Evolutionary conservation across 371 early-diverging fungal genomes (phyloP).

Genomic region (Paraphysoderma sedebokerense): DNA sequence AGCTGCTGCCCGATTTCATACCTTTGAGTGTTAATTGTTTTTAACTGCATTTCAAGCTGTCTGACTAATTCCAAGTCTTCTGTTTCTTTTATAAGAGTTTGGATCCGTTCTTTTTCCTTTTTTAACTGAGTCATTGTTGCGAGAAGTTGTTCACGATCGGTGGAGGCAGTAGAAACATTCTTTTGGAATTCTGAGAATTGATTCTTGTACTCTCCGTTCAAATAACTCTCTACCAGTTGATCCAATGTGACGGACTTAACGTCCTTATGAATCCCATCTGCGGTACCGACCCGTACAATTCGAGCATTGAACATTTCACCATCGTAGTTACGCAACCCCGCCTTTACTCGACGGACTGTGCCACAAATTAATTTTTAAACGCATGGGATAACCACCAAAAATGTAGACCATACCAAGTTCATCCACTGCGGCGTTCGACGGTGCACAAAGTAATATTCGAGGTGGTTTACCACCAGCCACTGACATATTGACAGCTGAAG

Average conservation of each 20-base stretch:
- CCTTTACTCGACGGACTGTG: no score
- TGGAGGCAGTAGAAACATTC: no score
- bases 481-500: conserved; percentile 15
- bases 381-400: no score
- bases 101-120: no score
- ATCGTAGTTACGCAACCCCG: conserved; percentile 37
- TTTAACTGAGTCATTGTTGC: no score
- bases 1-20: conserved; percentile 17
- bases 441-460: conserved; percentile 76
- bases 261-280: conserved; percentile 50
- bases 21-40: conserved; percentile 11
- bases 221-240: no score
- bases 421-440: conserved; percentile 95
- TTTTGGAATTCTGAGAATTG: no score
- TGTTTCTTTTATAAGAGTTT: conserved; percentile 2
- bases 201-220: no score
- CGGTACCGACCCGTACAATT: conserved; percentile 66
- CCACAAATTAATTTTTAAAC: no score
- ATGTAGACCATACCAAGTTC: conserved; percentile 83
- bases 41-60: conserved; percentile 5
- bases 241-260: conserved; percentile 57
- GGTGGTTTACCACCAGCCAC: background rate
- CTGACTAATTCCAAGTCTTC: conserved; percentile 2
- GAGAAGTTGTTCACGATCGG: no score
- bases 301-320: conserved; percentile 40